A percentile compares a stretch with the other conserved stretches of the same genome.
Conservation (phyloP, 495 filamentous ascomycete genomes). For the Penicillium desertorum region DNA sequence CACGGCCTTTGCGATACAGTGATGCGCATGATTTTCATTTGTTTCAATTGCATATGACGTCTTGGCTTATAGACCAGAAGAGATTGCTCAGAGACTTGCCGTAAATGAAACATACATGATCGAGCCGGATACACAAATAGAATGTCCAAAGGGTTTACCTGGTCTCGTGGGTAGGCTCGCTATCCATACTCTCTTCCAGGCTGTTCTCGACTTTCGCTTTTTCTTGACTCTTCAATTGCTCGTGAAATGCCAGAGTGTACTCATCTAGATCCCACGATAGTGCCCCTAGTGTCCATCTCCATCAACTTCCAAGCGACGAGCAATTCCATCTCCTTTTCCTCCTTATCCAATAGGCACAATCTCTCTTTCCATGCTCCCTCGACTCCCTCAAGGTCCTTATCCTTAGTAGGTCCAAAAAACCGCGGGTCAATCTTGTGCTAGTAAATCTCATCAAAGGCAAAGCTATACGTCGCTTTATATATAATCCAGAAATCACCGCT, state of each 20-base stretch:
- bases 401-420: background rate
- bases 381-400: background rate
- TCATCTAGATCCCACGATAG: conserved; percentile 14
- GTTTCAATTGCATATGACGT: conserved; percentile 14
- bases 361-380: conserved; percentile 12
- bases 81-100: background rate
- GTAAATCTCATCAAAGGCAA: conserved; percentile 6
- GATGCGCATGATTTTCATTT: conserved; percentile 28
- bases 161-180: background rate
- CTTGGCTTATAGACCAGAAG: conserved; percentile 14
- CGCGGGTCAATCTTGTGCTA: background rate
- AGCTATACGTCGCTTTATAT: background rate
- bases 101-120: background rate
- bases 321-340: conserved; percentile 13
- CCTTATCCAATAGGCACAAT: conserved; percentile 6
- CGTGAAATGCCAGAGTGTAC: background rate
- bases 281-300: conserved; percentile 3
- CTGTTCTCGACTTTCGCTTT: background rate
- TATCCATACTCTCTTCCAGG: background rate
- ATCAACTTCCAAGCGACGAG: conserved; percentile 3
- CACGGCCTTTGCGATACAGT: conserved; percentile 28
- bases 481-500: background rate
- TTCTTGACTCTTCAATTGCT: background rate
- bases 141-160: background rate
- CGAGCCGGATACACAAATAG: background rate